phyloP scores from a whole-genome alignment of 116 monocot genomes.

The Dioscorea cayenensis region DNA sequence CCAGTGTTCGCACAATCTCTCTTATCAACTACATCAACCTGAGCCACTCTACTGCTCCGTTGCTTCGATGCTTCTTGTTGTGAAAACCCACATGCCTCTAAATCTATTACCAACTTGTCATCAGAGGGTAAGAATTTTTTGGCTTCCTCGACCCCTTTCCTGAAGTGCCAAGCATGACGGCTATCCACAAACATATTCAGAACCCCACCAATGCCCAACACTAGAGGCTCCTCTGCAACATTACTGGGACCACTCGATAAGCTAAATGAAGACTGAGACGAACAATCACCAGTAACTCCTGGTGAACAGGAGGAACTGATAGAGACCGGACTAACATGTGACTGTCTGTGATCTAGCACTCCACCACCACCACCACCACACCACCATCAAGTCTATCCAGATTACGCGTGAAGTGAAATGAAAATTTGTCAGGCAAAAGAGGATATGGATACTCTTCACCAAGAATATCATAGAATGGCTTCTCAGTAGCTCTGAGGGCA shows the following conservation, averaged over 20 bases:
- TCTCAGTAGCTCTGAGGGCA: slow-evolving; percentile 33
- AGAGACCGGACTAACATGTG: background rate
- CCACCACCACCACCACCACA: background rate
- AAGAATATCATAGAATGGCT: slow-evolving; percentile 44
- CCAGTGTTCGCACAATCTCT: background rate
- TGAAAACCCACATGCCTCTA: slow-evolving; percentile 12
- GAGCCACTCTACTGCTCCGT: background rate
- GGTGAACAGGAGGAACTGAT: background rate
- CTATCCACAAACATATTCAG: slow-evolving; percentile 1
- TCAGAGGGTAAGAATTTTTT: slow-evolving; percentile 64
- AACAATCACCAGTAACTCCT: slow-evolving; percentile 8
- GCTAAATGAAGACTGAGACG: slow-evolving; percentile 16
- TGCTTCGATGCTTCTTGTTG: background rate
- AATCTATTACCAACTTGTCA: slow-evolving; percentile 33
- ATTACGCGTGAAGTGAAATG: slow-evolving; percentile 4
- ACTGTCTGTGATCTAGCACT: background rate
- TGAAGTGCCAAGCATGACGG: slow-evolving; percentile 27
- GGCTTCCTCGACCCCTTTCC: slow-evolving; percentile 70
- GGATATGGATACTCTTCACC: slow-evolving; percentile 18
- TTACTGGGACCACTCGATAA: background rate
- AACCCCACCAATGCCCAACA: background rate
- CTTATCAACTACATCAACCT: slow-evolving; percentile 14
- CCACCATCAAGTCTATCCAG: background rate
- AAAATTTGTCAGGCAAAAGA: background rate
- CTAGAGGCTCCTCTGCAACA: slow-evolving; percentile 1